Base-by-base conservation (phyloP, 768 basidiomycete species). In the Tubosaeta brunneosetosa region DNA sequence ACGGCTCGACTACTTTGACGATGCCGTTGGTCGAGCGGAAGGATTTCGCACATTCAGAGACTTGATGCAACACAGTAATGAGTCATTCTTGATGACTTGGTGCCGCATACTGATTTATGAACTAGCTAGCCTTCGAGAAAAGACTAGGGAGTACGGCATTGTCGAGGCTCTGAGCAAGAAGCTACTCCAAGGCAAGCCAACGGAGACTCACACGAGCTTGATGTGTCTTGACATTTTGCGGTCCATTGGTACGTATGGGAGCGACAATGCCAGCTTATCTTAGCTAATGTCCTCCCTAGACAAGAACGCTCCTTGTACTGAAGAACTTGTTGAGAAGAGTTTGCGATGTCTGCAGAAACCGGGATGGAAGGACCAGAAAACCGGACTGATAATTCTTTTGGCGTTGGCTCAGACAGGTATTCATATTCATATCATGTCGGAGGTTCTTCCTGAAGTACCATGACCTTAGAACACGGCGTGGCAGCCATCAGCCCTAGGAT, bases 211-310 rank as follows among this genome's bases (percentile, higher is more conserved):
- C 27, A 29, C 27, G 27, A 56, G 61, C 36, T 29, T 66, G 25
- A 55, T 66, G 5, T 58, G 49, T 14, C 50, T 66, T 50, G 59
- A 63, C 8, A 66, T 61, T 19, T 56, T 59, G 25, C 43, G 54
- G 12, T 51, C 52, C 25, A 56, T 56, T 32, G 48, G 64, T 66
- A 33, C 13, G 57, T 44, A 9, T 22, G 19, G 1, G 5, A 16
- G 37, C 17, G n/a, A 16, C 4, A 0, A 31, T 8, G 4, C 11
- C 3, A 1, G 8, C 17, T 17, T 22, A 14, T n/a, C 12, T 3
- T 27, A 5, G 33, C 37, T 57, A 11, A 64, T 1, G 13, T 14
- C 3, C 14, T 4, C n/a, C n/a, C n/a, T n/a, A n/a, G n/a, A n/a
- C n/a, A n/a, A n/a, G n/a, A n/a, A n/a, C n/a, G n/a, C n/a, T 29